Percentiles rank a stretch among this genome's conserved stretches.
Evolutionary conservation across 441 rosid species (phyloP).

Genomic region (Pelargonium hybrid): DNA sequence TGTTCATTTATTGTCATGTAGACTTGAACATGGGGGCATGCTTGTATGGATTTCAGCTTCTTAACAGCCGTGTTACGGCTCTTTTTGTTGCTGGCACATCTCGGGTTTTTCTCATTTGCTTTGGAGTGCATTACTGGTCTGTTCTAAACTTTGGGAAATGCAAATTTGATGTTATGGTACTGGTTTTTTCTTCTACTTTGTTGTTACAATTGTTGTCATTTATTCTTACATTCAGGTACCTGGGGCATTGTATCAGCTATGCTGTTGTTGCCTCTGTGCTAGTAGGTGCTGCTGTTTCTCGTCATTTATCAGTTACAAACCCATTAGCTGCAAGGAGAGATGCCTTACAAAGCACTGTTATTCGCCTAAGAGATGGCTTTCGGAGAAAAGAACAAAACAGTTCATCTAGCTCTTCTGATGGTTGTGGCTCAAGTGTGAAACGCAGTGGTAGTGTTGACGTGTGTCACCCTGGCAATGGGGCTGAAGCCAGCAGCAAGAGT

Average conservation of each 20-base stretch:
- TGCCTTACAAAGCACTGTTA: constrained; percentile 91
- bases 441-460: constrained; percentile 88
- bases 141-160: constrained; percentile 26
- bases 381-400: constrained; percentile 84
- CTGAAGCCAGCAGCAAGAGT: constrained; percentile 50
- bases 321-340: constrained; percentile 97
- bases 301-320: constrained; percentile 81
- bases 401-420: constrained; percentile 98
- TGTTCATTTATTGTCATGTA: constrained; percentile 27
- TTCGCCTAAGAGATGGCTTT: constrained; percentile 96
- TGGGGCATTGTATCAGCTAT: constrained; percentile 97
- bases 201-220: constrained; percentile 14
- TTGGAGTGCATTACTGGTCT: constrained; percentile 99
- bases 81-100: constrained; percentile 90
- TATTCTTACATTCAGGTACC: constrained; percentile 56
- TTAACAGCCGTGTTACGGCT: constrained; percentile 76
- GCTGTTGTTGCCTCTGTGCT: constrained; percentile 95
- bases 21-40: constrained; percentile 99
- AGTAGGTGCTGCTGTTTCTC: constrained; percentile 92
- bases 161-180: constrained; percentile 1
- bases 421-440: constrained; percentile 95
- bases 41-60: constrained; percentile 94
- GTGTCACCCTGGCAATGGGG: constrained; percentile 53
- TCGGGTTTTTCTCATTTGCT: constrained; percentile 93
- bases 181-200: constrained; percentile 12